These are phyloP conservation scores for Osmozyma mogii DNA, from an alignment of 805 yeast genomes.

Conservation along the genomic window DNA sequence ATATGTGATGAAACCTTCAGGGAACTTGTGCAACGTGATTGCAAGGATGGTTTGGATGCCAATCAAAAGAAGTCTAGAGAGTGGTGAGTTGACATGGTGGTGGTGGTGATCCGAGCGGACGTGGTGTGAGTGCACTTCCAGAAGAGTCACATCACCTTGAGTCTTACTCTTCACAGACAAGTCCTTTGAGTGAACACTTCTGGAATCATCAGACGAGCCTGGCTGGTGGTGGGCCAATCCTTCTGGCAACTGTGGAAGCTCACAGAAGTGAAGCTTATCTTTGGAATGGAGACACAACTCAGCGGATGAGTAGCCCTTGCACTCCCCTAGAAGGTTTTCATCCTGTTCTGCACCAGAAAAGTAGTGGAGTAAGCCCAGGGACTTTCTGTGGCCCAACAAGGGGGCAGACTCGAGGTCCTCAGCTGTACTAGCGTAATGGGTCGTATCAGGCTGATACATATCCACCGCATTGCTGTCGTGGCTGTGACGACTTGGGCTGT, in stretches of 20 bases:
- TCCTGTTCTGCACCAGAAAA: constrained; percentile 16
- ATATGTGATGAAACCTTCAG: constrained; percentile 89
- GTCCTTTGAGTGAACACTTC: too few species aligned
- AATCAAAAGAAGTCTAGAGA: constrained; percentile 71
- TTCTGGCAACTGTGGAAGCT: constrained; percentile 24
- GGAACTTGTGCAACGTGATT: constrained; percentile 80
- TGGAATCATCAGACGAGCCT: too few species aligned
- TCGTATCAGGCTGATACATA: too few species aligned
- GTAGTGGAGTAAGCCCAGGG: constrained; percentile 17
- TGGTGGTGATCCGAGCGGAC: constrained; percentile 46
- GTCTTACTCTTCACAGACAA: too few species aligned
- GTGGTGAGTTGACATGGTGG: constrained; percentile 72
- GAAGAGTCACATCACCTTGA: too few species aligned
- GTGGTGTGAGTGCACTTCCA: constrained; percentile 11
- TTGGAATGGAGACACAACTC: constrained; percentile 20
- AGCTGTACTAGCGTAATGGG: constrained; percentile 1
- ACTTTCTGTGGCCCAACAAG: constrained; percentile 11
- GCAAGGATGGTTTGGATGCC: constrained; percentile 90
- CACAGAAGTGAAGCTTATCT: constrained; percentile 29
- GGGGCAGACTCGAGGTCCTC: constrained; percentile 1
- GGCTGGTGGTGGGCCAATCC: too few species aligned
- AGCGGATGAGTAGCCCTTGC: constrained; percentile 41
- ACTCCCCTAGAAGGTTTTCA: constrained; percentile 30
- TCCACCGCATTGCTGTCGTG: background rate
- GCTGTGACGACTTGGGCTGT: background rate